phyloP scores from a whole-genome alignment of 257 asterid species.

The Nicotiana sylvestris region DNA sequence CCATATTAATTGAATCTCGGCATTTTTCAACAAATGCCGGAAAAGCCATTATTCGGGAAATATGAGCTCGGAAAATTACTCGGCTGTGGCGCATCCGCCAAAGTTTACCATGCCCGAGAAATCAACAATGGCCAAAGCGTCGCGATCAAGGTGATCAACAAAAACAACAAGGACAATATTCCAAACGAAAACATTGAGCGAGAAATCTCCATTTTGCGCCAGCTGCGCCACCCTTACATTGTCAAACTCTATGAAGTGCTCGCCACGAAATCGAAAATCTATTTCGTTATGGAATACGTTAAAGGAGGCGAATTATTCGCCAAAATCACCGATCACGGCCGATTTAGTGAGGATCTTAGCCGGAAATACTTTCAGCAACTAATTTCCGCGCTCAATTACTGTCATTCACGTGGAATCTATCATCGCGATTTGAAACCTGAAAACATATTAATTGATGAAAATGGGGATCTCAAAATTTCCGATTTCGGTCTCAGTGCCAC shows the following conservation, averaged over 20 bases:
- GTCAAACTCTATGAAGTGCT: conserved; percentile 69
- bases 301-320: conserved; percentile 87
- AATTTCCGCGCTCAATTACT: conserved; percentile 66
- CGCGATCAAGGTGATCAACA: conserved; percentile 65
- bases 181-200: conserved; percentile 47
- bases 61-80: conserved; percentile 81
- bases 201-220: conserved; percentile 68
- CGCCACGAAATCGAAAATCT: conserved; percentile 69
- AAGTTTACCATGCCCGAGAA: conserved; percentile 83
- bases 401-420: conserved; percentile 72
- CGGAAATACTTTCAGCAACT: conserved; percentile 78
- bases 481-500: conserved; percentile 91
- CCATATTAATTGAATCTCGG: background rate
- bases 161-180: conserved; percentile 33
- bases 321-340: conserved; percentile 49
- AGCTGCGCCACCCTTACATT: conserved; percentile 54
- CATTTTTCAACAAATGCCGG: conserved; percentile 29
- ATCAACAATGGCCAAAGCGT: conserved; percentile 62
- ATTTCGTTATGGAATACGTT: conserved; percentile 67
- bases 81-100: conserved; percentile 95
- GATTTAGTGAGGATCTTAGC: conserved; percentile 59
- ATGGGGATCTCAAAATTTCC: conserved; percentile 67
- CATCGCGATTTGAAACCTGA: conserved; percentile 95
- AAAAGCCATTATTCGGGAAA: conserved; percentile 56
- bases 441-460: conserved; percentile 72